These are phyloP conservation scores for Apiotrichum akiyoshidainum DNA, from an alignment of 1,284 basidiomycete genomes.

Conservation along the genomic window DNA sequence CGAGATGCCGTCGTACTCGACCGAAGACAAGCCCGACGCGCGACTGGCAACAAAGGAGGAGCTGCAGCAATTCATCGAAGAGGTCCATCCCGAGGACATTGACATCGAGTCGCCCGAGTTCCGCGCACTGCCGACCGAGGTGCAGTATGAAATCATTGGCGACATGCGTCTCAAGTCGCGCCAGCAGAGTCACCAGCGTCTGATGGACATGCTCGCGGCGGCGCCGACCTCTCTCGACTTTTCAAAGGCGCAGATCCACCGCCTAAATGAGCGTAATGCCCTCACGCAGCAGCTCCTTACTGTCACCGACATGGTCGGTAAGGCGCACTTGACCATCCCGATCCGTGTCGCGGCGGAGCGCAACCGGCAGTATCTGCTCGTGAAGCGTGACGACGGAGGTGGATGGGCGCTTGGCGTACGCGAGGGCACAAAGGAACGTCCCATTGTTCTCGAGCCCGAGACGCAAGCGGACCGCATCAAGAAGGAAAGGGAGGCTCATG, in stretches of 20 bases:
- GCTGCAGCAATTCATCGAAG: conserved; percentile 81
- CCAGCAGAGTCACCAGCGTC: conserved; percentile 84
- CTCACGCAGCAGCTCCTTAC: conserved; percentile 92
- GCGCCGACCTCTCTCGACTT: conserved; percentile 89
- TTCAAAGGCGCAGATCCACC: conserved; percentile 88
- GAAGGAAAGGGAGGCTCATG: conserved; percentile 12
- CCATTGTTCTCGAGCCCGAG: conserved; percentile 66
- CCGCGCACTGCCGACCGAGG: conserved; percentile 85
- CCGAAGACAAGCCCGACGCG: conserved; percentile 68
- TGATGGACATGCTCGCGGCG: conserved; percentile 83
- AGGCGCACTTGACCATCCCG: conserved; percentile 78
- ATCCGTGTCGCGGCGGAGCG: conserved; percentile 89
- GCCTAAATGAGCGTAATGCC: conserved; percentile 81
- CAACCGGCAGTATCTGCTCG: conserved; percentile 87
- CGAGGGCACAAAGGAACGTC: conserved; percentile 71
- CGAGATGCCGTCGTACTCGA: conserved; percentile 54
- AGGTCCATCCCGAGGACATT: conserved; percentile 87
- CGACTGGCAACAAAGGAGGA: conserved; percentile 92
- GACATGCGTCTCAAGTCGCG: conserved; percentile 90
- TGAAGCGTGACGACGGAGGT: conserved; percentile 80
- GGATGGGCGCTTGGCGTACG: conserved; percentile 92
- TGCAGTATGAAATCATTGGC: conserved; percentile 97
- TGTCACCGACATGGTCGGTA: conserved; percentile 90
- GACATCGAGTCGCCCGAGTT: conserved; percentile 86
- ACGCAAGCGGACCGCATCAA: conserved; percentile 24